A percentile compares a stretch with the other conserved stretches of the same genome.
Conservation (phyloP, 2,329 filamentous ascomycete genomes). For the Fusarium burgessii region DNA sequence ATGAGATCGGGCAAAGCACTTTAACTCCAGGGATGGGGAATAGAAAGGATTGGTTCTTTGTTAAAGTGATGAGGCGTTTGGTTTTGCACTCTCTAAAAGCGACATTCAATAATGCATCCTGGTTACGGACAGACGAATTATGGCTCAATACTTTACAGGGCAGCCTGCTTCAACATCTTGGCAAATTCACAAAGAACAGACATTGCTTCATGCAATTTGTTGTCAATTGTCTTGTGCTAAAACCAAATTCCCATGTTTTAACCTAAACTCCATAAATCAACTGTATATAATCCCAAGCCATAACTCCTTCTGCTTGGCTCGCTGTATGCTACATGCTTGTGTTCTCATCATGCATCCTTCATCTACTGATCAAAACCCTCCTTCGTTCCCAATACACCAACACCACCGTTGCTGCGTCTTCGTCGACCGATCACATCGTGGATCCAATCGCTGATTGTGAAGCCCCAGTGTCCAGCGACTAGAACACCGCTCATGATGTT, state of each 20-base stretch:
- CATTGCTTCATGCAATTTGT: neutral
- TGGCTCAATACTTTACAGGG: neutral
- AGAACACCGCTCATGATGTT: conserved; percentile 93
- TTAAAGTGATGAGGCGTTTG: neutral
- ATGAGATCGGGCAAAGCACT: conserved; percentile 4
- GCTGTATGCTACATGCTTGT: conserved; percentile 23
- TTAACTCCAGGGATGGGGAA: conserved; percentile 2
- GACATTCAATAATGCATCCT: neutral
- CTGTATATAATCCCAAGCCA: conserved; percentile 29
- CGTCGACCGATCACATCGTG: conserved; percentile 65
- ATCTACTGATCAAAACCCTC: conserved; percentile 49
- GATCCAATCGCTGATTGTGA: conserved; percentile 84
- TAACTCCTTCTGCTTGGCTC: conserved; percentile 36
- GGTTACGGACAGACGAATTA: neutral
- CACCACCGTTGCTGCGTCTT: conserved; percentile 58
- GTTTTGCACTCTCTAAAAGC: neutral
- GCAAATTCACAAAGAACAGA: neutral
- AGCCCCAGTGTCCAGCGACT: conserved; percentile 94
- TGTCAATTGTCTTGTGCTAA: conserved; percentile 25
- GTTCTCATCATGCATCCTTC: neutral
- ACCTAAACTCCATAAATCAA: conserved; percentile 42
- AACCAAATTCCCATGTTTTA: conserved; percentile 36
- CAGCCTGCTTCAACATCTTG: neutral
- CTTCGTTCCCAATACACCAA: conserved; percentile 65
- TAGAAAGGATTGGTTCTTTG: neutral